A percentile compares a stretch with the other conserved stretches of the same genome.
Evolutionary conservation across 2,329 filamentous ascomycete genomes (phyloP).

Genomic region (Colletotrichum spinosum): DNA sequence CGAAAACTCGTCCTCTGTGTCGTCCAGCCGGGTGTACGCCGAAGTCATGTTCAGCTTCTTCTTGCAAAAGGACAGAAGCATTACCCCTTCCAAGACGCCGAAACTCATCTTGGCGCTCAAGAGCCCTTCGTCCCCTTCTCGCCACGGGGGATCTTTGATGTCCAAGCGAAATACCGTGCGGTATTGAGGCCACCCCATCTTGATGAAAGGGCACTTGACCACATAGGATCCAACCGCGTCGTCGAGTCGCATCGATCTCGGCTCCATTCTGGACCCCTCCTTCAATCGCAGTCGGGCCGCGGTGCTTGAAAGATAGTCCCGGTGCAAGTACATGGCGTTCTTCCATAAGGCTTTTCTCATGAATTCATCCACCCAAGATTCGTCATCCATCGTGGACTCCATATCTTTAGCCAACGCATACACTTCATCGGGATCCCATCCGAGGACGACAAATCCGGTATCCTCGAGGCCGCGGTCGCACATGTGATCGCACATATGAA

Average conservation of each 20-base stretch:
- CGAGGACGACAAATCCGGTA: neutral
- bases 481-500: neutral
- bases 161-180: neutral
- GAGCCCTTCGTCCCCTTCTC: slow-evolving; percentile 1
- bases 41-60: neutral
- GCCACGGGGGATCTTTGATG: slow-evolving; percentile 3
- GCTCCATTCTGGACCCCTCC: neutral
- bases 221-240: slow-evolving; percentile 11
- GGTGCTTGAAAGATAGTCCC: neutral
- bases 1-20: too few relatives aligned
- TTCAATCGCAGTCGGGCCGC: neutral
- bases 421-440: neutral
- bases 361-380: neutral
- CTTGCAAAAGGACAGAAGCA: slow-evolving; percentile 16
- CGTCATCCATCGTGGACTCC: neutral
- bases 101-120: slow-evolving; percentile 10
- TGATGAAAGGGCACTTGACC: neutral
- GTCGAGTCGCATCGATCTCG: slow-evolving; percentile 1
- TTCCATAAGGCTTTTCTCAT: neutral
- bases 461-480: neutral
- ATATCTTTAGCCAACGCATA: neutral
- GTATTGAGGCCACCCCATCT: neutral
- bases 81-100: neutral
- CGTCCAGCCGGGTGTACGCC: too few relatives aligned
- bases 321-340: slow-evolving; percentile 6